phyloP scores from a whole-genome alignment of 257 asterid genomes.

The Mitragyna speciosa region DNA sequence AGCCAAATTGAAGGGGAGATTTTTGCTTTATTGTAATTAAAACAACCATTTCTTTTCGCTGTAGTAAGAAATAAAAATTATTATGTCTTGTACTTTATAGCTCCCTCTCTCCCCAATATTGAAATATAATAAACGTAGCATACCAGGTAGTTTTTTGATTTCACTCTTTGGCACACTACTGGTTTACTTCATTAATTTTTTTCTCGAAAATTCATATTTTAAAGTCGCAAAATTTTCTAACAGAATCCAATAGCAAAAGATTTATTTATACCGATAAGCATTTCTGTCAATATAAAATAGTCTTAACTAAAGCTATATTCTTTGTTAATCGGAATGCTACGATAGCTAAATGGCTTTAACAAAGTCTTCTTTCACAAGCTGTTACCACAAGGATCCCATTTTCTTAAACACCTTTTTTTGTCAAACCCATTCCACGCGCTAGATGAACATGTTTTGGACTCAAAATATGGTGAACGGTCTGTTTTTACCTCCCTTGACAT shows the following conservation, averaged over 20 bases:
- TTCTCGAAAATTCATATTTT: not conserved
- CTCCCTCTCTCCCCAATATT: not conserved
- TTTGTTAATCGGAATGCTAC: slow-evolving; percentile 11
- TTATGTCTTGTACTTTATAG: not conserved
- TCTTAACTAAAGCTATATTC: not conserved
- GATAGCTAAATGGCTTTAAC: slow-evolving; percentile 9
- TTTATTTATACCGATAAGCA: not conserved
- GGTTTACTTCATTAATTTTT: not conserved
- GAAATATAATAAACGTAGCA: not conserved
- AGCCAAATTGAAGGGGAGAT: not conserved
- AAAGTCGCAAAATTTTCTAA: not conserved
- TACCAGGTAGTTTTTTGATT: not conserved
- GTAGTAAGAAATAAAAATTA: slow-evolving; percentile 1
- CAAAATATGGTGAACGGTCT: not conserved
- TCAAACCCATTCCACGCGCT: slow-evolving; percentile 17
- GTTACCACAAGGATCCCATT: slow-evolving; percentile 24
- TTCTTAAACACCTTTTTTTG: slow-evolving; percentile 13
- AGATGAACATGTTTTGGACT: not conserved
- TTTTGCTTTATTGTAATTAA: not conserved
- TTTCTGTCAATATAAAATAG: not conserved
- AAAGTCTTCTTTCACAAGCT: slow-evolving; percentile 24
- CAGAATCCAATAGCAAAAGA: not conserved
- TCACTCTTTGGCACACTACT: not conserved
- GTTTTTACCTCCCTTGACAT: not conserved
- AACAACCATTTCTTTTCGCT: slow-evolving; percentile 8